Percentiles rank a stretch among this genome's conserved stretches.
Conservation (phyloP, 2,329 filamentous ascomycete genomes). For the Colletotrichum viniferum region DNA sequence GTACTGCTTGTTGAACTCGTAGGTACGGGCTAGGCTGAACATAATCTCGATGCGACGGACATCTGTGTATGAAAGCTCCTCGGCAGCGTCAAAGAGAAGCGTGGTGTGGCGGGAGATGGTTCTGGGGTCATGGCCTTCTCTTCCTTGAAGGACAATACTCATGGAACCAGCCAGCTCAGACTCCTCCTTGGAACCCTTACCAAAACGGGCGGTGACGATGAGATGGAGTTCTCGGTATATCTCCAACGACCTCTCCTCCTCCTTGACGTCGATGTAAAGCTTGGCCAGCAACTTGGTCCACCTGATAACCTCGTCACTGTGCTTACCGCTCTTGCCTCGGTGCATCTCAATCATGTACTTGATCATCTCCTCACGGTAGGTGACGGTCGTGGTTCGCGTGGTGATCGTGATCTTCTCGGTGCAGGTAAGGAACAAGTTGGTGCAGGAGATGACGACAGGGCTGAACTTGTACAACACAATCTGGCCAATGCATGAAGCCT, state of each 20-base stretch:
- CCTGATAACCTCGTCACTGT: conserved; percentile 38
- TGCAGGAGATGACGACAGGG: conserved; percentile 37
- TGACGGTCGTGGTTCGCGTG: conserved; percentile 37
- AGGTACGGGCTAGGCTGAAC: conserved; percentile 37
- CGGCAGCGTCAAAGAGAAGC: conserved; percentile 38
- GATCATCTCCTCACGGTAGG: conserved; percentile 41
- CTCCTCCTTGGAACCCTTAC: conserved; percentile 34
- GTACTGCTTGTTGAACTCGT: conserved; percentile 34
- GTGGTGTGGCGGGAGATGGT: background rate
- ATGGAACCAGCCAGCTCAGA: conserved; percentile 33
- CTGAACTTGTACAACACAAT: conserved; percentile 34
- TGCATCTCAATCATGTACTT: conserved; percentile 40
- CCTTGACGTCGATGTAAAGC: conserved; percentile 39
- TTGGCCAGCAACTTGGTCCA: conserved; percentile 40
- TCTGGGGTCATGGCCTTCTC: conserved; percentile 12
- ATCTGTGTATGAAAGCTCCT: conserved; percentile 36
- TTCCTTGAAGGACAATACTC: conserved; percentile 31
- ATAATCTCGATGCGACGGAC: conserved; percentile 37
- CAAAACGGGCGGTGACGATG: conserved; percentile 34
- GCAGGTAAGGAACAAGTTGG: conserved; percentile 36
- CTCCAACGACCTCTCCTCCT: conserved; percentile 34
- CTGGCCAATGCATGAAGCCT: conserved; percentile 35
- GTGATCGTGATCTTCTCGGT: conserved; percentile 39
- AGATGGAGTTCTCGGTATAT: conserved; percentile 38
- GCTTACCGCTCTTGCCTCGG: conserved; percentile 35